Evolutionary conservation across 2,329 filamentous ascomycete genomes (phyloP).

Genomic region (Fusarium proliferatum): DNA sequence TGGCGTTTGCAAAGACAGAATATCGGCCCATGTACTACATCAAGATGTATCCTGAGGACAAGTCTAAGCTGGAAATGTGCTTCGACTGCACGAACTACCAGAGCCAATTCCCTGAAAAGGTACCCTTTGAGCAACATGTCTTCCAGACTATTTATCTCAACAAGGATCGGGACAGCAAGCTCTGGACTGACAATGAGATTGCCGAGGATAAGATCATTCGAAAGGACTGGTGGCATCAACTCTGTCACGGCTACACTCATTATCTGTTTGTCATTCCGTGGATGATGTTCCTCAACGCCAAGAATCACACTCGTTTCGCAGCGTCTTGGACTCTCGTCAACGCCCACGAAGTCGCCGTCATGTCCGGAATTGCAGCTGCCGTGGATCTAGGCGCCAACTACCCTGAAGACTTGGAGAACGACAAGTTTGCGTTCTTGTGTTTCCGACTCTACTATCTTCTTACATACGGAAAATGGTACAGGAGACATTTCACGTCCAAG

Average conservation of each 20-base stretch:
- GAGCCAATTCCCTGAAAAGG: conserved; percentile 33
- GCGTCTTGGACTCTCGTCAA: conserved; percentile 25
- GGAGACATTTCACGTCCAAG: conserved; percentile 47
- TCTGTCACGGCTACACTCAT: conserved; percentile 26
- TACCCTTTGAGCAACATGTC: conserved; percentile 46
- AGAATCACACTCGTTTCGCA: conserved; percentile 29
- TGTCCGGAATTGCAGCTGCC: conserved; percentile 28
- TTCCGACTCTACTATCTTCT: conserved; percentile 72
- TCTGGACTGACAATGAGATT: conserved; percentile 28
- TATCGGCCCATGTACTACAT: conserved; percentile 37
- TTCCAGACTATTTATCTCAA: conserved; percentile 68
- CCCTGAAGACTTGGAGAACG: conserved; percentile 65
- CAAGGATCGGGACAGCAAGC: conserved; percentile 24
- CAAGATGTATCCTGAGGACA: conserved; percentile 33
- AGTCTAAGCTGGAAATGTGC: conserved; percentile 33
- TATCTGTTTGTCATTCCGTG: conserved; percentile 21
- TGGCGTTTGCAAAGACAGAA: conserved; percentile 24
- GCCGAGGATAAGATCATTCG: conserved; percentile 27
- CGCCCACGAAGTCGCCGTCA: conserved; percentile 14
- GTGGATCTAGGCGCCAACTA: conserved; percentile 21
- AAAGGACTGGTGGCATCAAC: conserved; percentile 34
- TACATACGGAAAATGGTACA: conserved; percentile 71
- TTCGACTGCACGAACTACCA: conserved; percentile 34
- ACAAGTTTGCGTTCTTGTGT: conserved; percentile 68
- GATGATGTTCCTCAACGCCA: conserved; percentile 34